phyloP scores from a whole-genome alignment of 768 basidiomycete species.

The Podaxis sp. region DNA sequence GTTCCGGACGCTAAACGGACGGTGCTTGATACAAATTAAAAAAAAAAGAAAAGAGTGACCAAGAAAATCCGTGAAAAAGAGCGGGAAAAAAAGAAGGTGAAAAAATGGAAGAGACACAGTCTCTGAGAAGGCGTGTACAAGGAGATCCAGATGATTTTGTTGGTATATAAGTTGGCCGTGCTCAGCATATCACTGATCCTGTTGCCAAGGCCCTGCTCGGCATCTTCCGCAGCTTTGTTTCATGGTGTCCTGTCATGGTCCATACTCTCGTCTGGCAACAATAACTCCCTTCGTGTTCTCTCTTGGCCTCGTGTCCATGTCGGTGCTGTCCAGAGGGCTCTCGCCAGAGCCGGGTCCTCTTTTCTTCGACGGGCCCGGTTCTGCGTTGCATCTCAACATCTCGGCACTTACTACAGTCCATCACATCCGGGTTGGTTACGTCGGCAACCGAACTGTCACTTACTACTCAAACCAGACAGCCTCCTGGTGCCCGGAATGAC shows the following conservation, averaged over 20 bases:
- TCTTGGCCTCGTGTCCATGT: not conserved
- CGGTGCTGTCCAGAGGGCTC: conserved; percentile 1
- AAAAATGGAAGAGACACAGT: conserved; percentile 42
- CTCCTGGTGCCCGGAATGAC: not conserved
- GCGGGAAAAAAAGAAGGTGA: conserved; percentile 25
- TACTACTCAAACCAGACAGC: not conserved
- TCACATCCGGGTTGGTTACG: not conserved
- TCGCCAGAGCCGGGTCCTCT: not conserved
- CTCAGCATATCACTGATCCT: conserved; percentile 26
- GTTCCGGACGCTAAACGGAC: conserved; percentile 36
- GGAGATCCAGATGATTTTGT: conserved; percentile 24
- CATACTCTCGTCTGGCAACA: conserved; percentile 17
- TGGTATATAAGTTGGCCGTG: conserved; percentile 21
- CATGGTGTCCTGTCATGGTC: not conserved
- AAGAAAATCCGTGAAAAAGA: conserved; percentile 25
- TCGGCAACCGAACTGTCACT: conserved; percentile 8
- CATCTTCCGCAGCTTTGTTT: conserved; percentile 21
- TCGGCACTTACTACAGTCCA: not conserved
- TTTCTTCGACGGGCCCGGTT: not conserved
- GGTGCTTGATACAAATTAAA: conserved; percentile 22
- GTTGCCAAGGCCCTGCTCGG: conserved; percentile 34
- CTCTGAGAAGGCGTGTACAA: conserved; percentile 32
- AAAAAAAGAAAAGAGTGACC: conserved; percentile 21
- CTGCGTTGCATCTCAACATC: not conserved
- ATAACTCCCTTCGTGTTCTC: conserved; percentile 1